Conservation (phyloP, 78 protist species). For the Paratrimastix pyriformis region DNA sequence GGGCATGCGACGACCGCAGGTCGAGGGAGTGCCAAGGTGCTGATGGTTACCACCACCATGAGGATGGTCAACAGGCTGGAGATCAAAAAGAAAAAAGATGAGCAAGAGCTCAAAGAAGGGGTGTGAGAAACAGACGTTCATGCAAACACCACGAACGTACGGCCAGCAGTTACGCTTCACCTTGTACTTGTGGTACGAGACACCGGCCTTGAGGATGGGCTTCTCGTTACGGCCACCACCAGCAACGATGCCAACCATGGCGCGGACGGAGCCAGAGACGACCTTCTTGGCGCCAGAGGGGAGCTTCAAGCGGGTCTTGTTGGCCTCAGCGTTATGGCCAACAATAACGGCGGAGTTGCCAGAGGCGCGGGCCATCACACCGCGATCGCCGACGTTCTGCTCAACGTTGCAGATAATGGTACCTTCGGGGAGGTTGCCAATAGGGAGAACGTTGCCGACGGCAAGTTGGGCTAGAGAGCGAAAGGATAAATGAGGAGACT, state of each 20-base stretch:
- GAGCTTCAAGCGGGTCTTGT: slow-evolving; percentile 82
- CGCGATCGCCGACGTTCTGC: slow-evolving; percentile 86
- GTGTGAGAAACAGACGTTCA: slow-evolving; percentile 72
- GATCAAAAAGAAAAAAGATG: not conserved
- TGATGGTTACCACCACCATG: slow-evolving; percentile 99
- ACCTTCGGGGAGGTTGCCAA: slow-evolving; percentile 91
- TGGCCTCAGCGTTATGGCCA: slow-evolving; percentile 78
- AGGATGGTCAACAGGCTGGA: slow-evolving; percentile 83
- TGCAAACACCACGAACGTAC: slow-evolving; percentile 93
- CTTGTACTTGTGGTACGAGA: slow-evolving; percentile 80
- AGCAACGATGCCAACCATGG: slow-evolving; percentile 94
- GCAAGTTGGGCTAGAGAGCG: slow-evolving; percentile 58
- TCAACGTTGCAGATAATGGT: slow-evolving; percentile 96
- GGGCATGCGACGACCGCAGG: slow-evolving; percentile 71
- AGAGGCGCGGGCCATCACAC: slow-evolving; percentile 82
- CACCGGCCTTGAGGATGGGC: slow-evolving; percentile 99
- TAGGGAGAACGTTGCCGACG: slow-evolving; percentile 94
- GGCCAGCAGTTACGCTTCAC: slow-evolving; percentile 99
- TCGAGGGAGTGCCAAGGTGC: slow-evolving; percentile 97
- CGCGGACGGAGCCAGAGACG: slow-evolving; percentile 73
- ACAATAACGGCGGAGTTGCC: slow-evolving; percentile 93
- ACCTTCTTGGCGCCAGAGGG: slow-evolving; percentile 95
- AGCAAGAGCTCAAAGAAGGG: not conserved
- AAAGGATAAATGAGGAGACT: not conserved
- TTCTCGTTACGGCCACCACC: slow-evolving; percentile 99